phyloP scores from a whole-genome alignment of 1,139 yeast species.

The Scheffersomyces stambukii region DNA sequence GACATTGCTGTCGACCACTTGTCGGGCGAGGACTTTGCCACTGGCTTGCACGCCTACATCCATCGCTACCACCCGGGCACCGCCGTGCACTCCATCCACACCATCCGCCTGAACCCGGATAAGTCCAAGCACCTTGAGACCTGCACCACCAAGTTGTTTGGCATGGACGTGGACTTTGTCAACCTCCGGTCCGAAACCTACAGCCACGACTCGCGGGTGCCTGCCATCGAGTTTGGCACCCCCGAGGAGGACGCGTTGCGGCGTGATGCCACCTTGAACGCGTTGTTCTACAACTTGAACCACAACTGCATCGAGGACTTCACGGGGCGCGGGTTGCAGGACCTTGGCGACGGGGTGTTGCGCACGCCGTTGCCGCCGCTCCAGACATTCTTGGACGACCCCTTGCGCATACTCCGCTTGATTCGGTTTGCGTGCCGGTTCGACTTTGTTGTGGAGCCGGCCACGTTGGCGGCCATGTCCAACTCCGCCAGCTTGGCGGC shows the following conservation, averaged over 20 bases:
- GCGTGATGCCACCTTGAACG: slow-evolving; percentile 92
- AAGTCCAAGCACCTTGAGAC: slow-evolving; percentile 95
- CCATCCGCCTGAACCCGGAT: slow-evolving; percentile 88
- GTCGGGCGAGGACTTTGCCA: slow-evolving; percentile 86
- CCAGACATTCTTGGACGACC: slow-evolving; percentile 89
- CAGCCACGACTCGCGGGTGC: slow-evolving; percentile 77
- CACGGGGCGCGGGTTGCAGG: slow-evolving; percentile 71
- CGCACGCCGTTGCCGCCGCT: slow-evolving; percentile 85
- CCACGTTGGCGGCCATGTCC: slow-evolving; percentile 64
- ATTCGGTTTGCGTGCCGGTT: slow-evolving; percentile 83
- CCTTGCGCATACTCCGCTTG: slow-evolving; percentile 78
- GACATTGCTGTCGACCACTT: slow-evolving; percentile 85
- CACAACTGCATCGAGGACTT: slow-evolving; percentile 74
- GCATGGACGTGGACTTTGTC: slow-evolving; percentile 85
- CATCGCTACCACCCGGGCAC: slow-evolving; percentile 36
- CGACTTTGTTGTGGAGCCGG: slow-evolving; percentile 58
- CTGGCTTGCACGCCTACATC: slow-evolving; percentile 55
- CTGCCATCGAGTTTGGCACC: slow-evolving; percentile 74
- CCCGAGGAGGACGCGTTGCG: slow-evolving; percentile 88
- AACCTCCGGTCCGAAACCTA: slow-evolving; percentile 86
- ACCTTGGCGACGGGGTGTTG: slow-evolving; percentile 63
- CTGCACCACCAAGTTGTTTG: slow-evolving; percentile 83
- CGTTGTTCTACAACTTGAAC: slow-evolving; percentile 79
- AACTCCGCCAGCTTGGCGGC: slow-evolving; percentile 53
- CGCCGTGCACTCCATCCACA: slow-evolving; percentile 57